A percentile compares a stretch with the other conserved stretches of the same genome.
phyloP scores from a whole-genome alignment of 495 filamentous ascomycete species.

The Parachaetomium inaequale region DNA sequence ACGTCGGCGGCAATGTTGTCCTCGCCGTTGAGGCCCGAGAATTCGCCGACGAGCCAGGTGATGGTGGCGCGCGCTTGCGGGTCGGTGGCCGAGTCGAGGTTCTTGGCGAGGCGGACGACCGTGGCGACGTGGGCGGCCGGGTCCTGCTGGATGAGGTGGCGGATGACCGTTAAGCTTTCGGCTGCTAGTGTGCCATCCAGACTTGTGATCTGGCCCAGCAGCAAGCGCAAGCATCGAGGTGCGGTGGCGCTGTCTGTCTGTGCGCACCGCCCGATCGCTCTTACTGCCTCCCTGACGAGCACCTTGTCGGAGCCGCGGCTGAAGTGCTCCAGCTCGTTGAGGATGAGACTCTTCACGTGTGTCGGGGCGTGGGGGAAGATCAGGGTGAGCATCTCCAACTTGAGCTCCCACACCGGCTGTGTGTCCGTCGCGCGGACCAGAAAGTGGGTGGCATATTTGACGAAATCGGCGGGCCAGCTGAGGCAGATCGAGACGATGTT shows the following conservation, averaged over 20 bases:
- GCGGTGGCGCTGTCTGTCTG: constrained; percentile 68
- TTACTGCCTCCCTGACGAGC: constrained; percentile 80
- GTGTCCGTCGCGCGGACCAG: constrained; percentile 76
- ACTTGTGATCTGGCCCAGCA: constrained; percentile 79
- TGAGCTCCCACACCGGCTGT: constrained; percentile 80
- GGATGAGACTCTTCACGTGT: constrained; percentile 76
- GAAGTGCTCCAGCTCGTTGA: constrained; percentile 91
- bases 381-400: constrained; percentile 84
- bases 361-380: constrained; percentile 78
- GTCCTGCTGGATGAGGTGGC: constrained; percentile 91
- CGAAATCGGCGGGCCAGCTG: constrained; percentile 66
- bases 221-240: constrained; percentile 70
- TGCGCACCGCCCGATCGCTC: constrained; percentile 89
- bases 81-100: constrained; percentile 78
- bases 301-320: constrained; percentile 70
- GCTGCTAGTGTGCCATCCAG: constrained; percentile 82
- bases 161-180: constrained; percentile 86
- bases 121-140: constrained; percentile 70
- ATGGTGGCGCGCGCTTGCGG: constrained; percentile 86
- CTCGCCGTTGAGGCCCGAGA: constrained; percentile 69
- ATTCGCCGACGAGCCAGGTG: constrained; percentile 97
- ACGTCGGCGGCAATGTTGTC: constrained; percentile 92
- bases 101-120: constrained; percentile 85
- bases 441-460: constrained; percentile 81
- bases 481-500: constrained; percentile 91